These are phyloP conservation scores for Parachaetomium inaequale DNA, from an alignment of 495 filamentous ascomycete species.

Conservation along the genomic window DNA sequence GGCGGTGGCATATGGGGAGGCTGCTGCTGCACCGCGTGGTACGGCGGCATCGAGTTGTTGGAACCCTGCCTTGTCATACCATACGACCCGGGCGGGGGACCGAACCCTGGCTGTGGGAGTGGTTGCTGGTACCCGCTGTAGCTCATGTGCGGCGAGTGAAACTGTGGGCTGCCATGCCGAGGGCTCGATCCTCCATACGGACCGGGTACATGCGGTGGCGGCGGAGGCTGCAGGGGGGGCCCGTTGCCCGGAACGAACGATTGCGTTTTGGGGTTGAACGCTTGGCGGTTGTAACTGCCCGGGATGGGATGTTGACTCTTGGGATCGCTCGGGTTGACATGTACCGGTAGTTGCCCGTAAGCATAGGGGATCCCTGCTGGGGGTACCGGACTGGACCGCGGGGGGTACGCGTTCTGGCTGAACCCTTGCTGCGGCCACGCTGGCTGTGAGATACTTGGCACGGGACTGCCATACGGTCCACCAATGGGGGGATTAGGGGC, in stretches of 20 bases:
- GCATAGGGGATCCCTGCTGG: slow-evolving; percentile 57
- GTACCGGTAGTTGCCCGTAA: slow-evolving; percentile 71
- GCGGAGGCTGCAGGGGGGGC: slow-evolving; percentile 42
- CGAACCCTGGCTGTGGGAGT: slow-evolving; percentile 38
- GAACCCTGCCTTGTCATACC: slow-evolving; percentile 54
- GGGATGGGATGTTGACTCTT: slow-evolving; percentile 73
- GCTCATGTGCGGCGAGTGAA: slow-evolving; percentile 42
- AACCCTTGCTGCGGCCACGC: slow-evolving; percentile 32
- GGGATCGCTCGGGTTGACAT: slow-evolving; percentile 60
- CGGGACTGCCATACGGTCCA: slow-evolving; percentile 40
- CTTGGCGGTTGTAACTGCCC: slow-evolving; percentile 74
- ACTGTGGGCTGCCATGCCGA: slow-evolving; percentile 46
- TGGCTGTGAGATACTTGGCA: slow-evolving; percentile 38
- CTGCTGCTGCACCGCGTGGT: slow-evolving; percentile 32
- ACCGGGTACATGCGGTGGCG: slow-evolving; percentile 26
- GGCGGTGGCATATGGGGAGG: slow-evolving; percentile 13
- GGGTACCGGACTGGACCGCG: slow-evolving; percentile 31
- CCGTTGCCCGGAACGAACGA: slow-evolving; percentile 71
- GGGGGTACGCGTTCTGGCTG: slow-evolving; percentile 31
- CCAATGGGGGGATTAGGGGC: slow-evolving; percentile 39
- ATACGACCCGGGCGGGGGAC: slow-evolving; percentile 35
- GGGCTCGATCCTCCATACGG: slow-evolving; percentile 35
- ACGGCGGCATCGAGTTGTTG: slow-evolving; percentile 50
- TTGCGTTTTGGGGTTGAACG: slow-evolving; percentile 90
- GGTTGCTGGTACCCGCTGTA: slow-evolving; percentile 42